Conservation (phyloP, 1,284 basidiomycete species). For the Ganoderma meredithae region DNA sequence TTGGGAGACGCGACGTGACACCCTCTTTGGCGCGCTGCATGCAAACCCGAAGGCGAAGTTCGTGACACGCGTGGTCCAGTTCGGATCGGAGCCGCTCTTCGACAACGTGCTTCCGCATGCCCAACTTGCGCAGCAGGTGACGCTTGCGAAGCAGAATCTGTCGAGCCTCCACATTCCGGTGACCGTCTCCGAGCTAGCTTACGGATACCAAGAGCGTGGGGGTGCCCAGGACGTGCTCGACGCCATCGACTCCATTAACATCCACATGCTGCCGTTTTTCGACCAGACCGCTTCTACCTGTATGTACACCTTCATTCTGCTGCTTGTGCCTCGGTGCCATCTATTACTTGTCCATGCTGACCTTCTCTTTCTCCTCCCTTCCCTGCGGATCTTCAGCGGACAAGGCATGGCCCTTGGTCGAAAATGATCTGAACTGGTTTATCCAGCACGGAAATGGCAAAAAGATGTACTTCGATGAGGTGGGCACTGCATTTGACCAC, state of each 20-base stretch:
- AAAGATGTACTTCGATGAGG: slow-evolving; percentile 78
- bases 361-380: slow-evolving; percentile 5
- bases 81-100: slow-evolving; percentile 80
- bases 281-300: slow-evolving; percentile 64
- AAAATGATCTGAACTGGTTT: slow-evolving; percentile 69
- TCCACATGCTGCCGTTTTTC: slow-evolving; percentile 82
- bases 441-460: slow-evolving; percentile 63
- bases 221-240: slow-evolving; percentile 66
- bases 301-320: slow-evolving; percentile 35
- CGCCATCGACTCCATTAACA: slow-evolving; percentile 72
- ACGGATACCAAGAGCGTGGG: slow-evolving; percentile 57
- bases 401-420: slow-evolving; percentile 68
- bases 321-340: not conserved
- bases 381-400: slow-evolving; percentile 46
- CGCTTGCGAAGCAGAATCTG: slow-evolving; percentile 56
- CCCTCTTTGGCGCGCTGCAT: slow-evolving; percentile 61
- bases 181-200: slow-evolving; percentile 62
- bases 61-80: slow-evolving; percentile 71
- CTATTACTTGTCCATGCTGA: not conserved
- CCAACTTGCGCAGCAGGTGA: slow-evolving; percentile 65
- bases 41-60: slow-evolving; percentile 72
- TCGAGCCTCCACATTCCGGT: slow-evolving; percentile 66
- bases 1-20: slow-evolving; percentile 64
- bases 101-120: slow-evolving; percentile 62
- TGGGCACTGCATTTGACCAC: slow-evolving; percentile 34